These are phyloP conservation scores for Linum lewisii DNA, from an alignment of 345 rosid genomes.

Conservation along the genomic window DNA sequence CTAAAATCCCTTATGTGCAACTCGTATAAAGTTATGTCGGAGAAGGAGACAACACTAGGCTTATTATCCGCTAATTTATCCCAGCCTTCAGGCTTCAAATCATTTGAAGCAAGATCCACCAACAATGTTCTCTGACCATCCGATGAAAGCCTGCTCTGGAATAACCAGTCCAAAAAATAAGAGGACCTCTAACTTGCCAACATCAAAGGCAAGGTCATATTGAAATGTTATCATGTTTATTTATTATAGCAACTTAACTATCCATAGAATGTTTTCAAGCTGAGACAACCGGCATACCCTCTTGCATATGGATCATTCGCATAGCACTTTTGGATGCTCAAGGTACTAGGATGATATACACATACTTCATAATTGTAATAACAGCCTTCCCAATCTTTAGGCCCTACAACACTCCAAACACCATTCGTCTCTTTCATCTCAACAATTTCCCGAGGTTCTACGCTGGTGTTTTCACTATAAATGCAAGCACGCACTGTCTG, in stretches of 20 bases:
- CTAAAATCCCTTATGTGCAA: constrained; percentile 93
- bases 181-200: not conserved
- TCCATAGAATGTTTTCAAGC: constrained; percentile 19
- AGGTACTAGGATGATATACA: constrained; percentile 76
- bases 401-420: constrained; percentile 65
- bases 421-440: constrained; percentile 50
- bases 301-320: constrained; percentile 96
- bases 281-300: constrained; percentile 50
- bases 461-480: constrained; percentile 35
- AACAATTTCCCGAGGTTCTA: constrained; percentile 40
- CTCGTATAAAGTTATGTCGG: constrained; percentile 86
- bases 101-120: constrained; percentile 52
- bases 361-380: constrained; percentile 70
- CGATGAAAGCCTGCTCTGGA: constrained; percentile 66
- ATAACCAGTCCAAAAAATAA: constrained; percentile 18
- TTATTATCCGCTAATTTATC: constrained; percentile 59
- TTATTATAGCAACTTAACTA: constrained; percentile 13
- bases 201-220: not conserved
- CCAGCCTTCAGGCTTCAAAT: constrained; percentile 79
- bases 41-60: constrained; percentile 42
- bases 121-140: constrained; percentile 70
- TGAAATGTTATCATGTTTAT: constrained; percentile 4
- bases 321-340: constrained; percentile 61
- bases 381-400: constrained; percentile 75
- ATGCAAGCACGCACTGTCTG: constrained; percentile 57